Evolutionary conservation across 1,139 yeast species (phyloP).

Genomic region (Williopsis jadinii): DNA sequence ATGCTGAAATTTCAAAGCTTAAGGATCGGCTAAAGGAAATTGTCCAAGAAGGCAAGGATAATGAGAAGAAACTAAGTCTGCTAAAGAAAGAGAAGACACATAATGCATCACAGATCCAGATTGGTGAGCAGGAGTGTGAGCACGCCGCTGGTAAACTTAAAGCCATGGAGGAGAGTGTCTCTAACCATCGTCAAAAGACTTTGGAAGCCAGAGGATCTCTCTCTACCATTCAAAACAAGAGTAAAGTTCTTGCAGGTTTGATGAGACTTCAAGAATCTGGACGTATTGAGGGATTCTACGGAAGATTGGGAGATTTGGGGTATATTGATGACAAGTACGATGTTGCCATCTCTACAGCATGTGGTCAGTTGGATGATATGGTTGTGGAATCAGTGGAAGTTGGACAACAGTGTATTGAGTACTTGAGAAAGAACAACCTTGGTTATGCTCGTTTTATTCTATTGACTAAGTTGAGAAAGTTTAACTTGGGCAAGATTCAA

Average conservation of each 20-base stretch:
- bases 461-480: constrained; percentile 63
- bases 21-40: constrained; percentile 41
- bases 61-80: constrained; percentile 38
- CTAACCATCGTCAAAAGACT: constrained; percentile 50
- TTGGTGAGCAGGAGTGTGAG: constrained; percentile 53
- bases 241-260: constrained; percentile 65
- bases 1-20: constrained; percentile 40
- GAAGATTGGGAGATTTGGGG: constrained; percentile 88
- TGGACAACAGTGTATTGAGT: constrained; percentile 88
- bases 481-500: constrained; percentile 50
- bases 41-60: constrained; percentile 45
- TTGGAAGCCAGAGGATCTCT: constrained; percentile 59
- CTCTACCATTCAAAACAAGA: constrained; percentile 57
- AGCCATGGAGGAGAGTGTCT: constrained; percentile 47
- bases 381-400: constrained; percentile 93
- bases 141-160: constrained; percentile 43
- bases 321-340: constrained; percentile 83
- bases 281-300: constrained; percentile 79
- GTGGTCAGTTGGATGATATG: constrained; percentile 84
- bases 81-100: constrained; percentile 40
- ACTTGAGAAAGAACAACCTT: constrained; percentile 71
- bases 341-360: constrained; percentile 91
- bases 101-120: constrained; percentile 43
- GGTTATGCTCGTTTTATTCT: constrained; percentile 90
- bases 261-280: constrained; percentile 71